These are phyloP conservation scores for Trichosporon asahii DNA, from an alignment of 1,284 basidiomycete genomes.

Conservation along the genomic window DNA sequence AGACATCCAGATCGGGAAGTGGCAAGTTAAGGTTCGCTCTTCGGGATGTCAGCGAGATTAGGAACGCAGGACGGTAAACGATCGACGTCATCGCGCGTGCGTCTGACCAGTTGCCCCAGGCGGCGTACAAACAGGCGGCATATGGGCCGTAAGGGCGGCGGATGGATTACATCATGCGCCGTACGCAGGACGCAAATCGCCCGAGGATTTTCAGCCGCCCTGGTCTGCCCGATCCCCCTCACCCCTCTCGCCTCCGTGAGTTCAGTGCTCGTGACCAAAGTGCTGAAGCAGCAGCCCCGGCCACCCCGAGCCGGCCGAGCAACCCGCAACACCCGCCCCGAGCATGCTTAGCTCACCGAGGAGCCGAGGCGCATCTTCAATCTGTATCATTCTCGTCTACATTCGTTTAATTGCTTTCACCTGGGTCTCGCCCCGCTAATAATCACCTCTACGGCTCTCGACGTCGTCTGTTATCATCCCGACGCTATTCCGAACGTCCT, in stretches of 20 bases:
- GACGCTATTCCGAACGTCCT: background rate
- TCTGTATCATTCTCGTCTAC: background rate
- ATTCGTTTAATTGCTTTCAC: background rate
- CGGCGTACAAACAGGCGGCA: background rate
- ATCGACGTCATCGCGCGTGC: background rate
- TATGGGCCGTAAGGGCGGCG: background rate
- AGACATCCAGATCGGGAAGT: background rate
- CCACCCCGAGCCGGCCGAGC: background rate
- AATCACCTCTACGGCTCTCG: background rate
- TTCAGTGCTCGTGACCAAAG: background rate
- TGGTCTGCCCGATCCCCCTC: too few relatives aligned
- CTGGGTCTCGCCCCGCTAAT: background rate
- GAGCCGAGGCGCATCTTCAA: background rate
- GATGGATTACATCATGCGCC: background rate
- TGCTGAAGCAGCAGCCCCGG: background rate
- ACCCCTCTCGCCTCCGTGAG: background rate
- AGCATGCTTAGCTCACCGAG: background rate
- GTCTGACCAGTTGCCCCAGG: background rate
- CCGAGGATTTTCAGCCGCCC: background rate
- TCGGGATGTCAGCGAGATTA: slow-evolving; percentile 2
- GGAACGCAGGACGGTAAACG: background rate
- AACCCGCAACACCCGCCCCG: background rate
- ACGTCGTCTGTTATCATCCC: background rate
- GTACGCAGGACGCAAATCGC: background rate
- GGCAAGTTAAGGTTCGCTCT: background rate